Base-by-base conservation (phyloP, 306 rosid genomes). In the Gastrolobium villosum region DNA sequence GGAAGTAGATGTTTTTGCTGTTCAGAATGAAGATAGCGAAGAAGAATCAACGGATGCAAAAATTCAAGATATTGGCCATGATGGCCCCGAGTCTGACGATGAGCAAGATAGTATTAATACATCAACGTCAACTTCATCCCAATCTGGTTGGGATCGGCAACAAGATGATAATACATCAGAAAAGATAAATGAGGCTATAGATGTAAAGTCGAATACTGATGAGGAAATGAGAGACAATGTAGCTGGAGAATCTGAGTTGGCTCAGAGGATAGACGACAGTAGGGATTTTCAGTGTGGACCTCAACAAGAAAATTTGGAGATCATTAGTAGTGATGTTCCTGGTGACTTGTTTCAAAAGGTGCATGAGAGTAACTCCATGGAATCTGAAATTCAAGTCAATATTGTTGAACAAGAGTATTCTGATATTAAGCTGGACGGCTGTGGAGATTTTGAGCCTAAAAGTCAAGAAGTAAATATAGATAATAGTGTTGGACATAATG, bases 1-100 rank as follows among this genome's bases (percentile, higher is more conserved):
- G 71, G 86, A 77, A 79, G 84, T 75, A 61, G 85, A 77, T 43
- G 53, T 54, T 36, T 72, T 78, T 53, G 60, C 72, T 26, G 1
- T 78, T 53, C 55, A 62, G 28, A 68, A 76, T 57, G 87, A 82
- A 52, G 73, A 73, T 49, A 71, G 9, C n/a, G 79, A 36, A 7
- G 74, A 75, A 57, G 80, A 74, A 45, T 40, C n/a, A 6, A 67
- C 67, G 63, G 88, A 82, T 63, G 69, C 30, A 37, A 37, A 43
- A 6, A 6, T 26, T 79, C 41, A 60, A 69, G 46, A 36, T 55
- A 55, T 30, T 48, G 57, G 82, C 43, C 34, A 11, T 48, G 84
- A 70, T 65, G 37, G 11, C 70, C 83, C 62, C 3, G 31, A 45
- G 5, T 13, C 67, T 35, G 83, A 81, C 66, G 10, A 41, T n/a